phyloP scores from a whole-genome alignment of 2,329 filamentous ascomycete species.

The Aspergillus pseudotamarii region DNA sequence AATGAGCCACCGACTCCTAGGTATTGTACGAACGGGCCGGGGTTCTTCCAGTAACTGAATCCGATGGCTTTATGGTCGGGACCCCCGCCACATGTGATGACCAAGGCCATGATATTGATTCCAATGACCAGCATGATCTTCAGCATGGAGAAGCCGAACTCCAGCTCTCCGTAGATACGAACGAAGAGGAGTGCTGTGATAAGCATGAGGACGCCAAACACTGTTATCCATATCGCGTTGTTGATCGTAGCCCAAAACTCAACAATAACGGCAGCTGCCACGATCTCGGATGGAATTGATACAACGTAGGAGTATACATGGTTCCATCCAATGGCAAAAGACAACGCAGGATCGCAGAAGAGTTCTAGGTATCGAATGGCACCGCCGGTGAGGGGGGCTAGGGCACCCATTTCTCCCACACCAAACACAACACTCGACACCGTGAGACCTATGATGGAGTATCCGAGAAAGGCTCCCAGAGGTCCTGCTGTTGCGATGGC shows the following conservation, averaged over 20 bases:
- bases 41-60: slow-evolving; percentile 52
- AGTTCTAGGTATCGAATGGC: slow-evolving; percentile 40
- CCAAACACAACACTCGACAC: slow-evolving; percentile 37
- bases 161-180: slow-evolving; percentile 54
- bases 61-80: slow-evolving; percentile 49
- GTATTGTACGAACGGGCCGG: slow-evolving; percentile 67
- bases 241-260: slow-evolving; percentile 30
- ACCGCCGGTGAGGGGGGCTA: slow-evolving; percentile 43
- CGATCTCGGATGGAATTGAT: slow-evolving; percentile 37
- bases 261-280: slow-evolving; percentile 32
- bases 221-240: slow-evolving; percentile 44
- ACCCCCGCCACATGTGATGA: slow-evolving; percentile 49
- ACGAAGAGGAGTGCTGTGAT: slow-evolving; percentile 40
- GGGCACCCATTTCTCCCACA: slow-evolving; percentile 41
- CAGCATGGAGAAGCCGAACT: slow-evolving; percentile 56
- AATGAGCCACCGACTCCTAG: slow-evolving; percentile 50
- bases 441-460: slow-evolving; percentile 39
- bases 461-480: slow-evolving; percentile 39
- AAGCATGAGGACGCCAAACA: slow-evolving; percentile 45
- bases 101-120: slow-evolving; percentile 60
- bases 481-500: slow-evolving; percentile 38
- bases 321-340: slow-evolving; percentile 44
- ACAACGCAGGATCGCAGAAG: slow-evolving; percentile 42
- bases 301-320: slow-evolving; percentile 37
- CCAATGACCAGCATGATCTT: slow-evolving; percentile 65